Percentiles rank a stretch among this genome's conserved stretches.
phyloP scores from a whole-genome alignment of 2,329 filamentous ascomycete species.

The Fusarium incarnatum region DNA sequence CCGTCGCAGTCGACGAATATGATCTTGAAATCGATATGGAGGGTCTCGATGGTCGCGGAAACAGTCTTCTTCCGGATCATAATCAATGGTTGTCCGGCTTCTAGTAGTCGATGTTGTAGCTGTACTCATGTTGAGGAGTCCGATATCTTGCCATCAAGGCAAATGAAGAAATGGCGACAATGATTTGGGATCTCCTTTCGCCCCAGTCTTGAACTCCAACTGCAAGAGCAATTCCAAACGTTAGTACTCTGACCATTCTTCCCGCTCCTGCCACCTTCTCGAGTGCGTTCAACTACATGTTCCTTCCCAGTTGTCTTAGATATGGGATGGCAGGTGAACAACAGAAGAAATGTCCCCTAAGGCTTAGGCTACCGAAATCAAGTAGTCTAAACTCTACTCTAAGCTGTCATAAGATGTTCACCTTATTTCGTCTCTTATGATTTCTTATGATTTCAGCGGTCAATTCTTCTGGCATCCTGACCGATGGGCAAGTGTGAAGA shows the following conservation, averaged over 20 bases:
- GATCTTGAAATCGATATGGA: conserved; percentile 47
- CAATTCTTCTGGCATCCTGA: too few species aligned
- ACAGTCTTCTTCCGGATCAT: conserved; percentile 45
- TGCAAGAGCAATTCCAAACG: neutral
- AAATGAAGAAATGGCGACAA: neutral
- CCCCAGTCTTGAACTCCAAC: neutral
- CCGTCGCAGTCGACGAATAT: conserved; percentile 35
- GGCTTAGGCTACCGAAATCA: too few species aligned
- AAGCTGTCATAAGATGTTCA: too few species aligned
- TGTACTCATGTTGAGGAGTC: conserved; percentile 12
- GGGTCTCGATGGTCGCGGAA: conserved; percentile 42
- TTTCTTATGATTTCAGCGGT: too few species aligned
- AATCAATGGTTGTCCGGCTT: conserved; percentile 39
- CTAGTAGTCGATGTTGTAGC: neutral
- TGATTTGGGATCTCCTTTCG: neutral
- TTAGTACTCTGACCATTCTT: neutral
- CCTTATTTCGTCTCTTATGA: too few species aligned
- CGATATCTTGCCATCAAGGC: neutral
- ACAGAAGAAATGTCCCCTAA: too few species aligned
- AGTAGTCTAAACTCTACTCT: too few species aligned
- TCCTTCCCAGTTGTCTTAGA: neutral
- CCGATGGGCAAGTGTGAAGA: neutral
- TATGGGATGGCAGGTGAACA: too few species aligned
- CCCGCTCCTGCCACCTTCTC: neutral
- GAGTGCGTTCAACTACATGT: neutral